Percentiles rank a stretch among this genome's conserved stretches.
Evolutionary conservation across 2,329 filamentous ascomycete genomes (phyloP).

Genomic region (Neopestalotiopsis clavispora): DNA sequence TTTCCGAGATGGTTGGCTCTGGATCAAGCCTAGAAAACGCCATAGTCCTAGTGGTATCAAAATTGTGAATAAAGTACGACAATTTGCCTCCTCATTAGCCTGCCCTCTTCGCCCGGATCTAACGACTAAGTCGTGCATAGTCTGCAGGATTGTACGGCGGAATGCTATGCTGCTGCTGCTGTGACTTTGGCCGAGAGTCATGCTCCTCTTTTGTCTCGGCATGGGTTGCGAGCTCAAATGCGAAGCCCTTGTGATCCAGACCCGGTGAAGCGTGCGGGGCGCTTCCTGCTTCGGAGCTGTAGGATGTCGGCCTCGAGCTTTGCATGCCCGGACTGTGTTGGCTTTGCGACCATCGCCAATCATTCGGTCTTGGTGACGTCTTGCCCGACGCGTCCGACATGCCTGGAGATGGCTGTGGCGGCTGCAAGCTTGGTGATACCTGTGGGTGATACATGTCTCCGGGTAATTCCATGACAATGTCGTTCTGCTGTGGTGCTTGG

Average conservation of each 20-base stretch:
- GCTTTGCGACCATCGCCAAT: constrained; percentile 48
- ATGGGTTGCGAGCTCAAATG: constrained; percentile 52
- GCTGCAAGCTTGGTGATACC: constrained; percentile 31
- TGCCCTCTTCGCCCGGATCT: not conserved
- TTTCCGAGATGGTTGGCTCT: not conserved
- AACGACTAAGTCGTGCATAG: constrained; percentile 15
- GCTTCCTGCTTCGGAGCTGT: constrained; percentile 36
- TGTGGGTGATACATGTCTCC: constrained; percentile 55
- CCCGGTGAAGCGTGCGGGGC: constrained; percentile 43
- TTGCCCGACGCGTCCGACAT: constrained; percentile 29
- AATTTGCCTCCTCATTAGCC: not conserved
- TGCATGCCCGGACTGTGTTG: constrained; percentile 35
- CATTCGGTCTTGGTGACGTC: constrained; percentile 34
- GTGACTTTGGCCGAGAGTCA: constrained; percentile 29
- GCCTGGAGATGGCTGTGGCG: constrained; percentile 36
- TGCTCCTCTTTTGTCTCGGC: constrained; percentile 53
- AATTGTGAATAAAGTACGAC: not conserved
- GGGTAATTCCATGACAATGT: constrained; percentile 43
- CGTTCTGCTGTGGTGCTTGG: constrained; percentile 11
- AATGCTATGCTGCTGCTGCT: constrained; percentile 26
- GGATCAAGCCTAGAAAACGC: not conserved
- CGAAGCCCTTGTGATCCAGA: constrained; percentile 45
- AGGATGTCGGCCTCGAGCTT: constrained; percentile 41
- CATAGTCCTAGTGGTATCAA: constrained; percentile 4
- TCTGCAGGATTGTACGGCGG: constrained; percentile 23